Evolutionary conservation across 805 yeast species (phyloP), one percentile per base, ranked within the genome.

Genomic region (Barnettozyma wickerhamii): DNA sequence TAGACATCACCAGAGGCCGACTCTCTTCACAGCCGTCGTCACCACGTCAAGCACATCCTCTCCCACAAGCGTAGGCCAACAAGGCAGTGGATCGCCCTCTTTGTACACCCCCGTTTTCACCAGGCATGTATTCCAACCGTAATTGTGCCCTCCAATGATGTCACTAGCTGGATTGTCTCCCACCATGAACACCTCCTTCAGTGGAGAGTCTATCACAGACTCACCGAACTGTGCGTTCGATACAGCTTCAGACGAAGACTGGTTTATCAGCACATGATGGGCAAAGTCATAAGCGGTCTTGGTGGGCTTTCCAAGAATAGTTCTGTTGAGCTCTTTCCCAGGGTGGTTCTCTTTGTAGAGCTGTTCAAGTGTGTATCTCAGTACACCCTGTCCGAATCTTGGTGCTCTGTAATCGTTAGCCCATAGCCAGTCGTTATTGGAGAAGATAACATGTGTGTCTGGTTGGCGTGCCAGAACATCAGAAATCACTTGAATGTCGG

Each of bases 101-200:
- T 70, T 68, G 59, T 78, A 93, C 5, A 93, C 98, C 1, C 99
- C 99, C 0, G 97, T 85, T 47, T 81, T 71, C 19, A 93, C 87
- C 33, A 93, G 72, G 28, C 88, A 75, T 10, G 93, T 80, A 36
- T 83, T 78, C 98, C 98, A 93, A 4, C 96, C 95, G 57, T 81
- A 80, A 37, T 68, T 66, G 52, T 84, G 81, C 6, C 96, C 99
- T 1, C 99, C 99, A 41, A 73, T 72, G 40, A 93, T 93, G 59
- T 93, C 99, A 37, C 89, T 77, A 21, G 82, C 93, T 4, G 97
- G 98, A 60, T 93, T 93, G 63, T 93, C 99, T 21, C 99, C 99
- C 27, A 93, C 87, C 99, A 93, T 93, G 64, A 72, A 90, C 2
- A 93, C 83, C n/a, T 72, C 62, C 28, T 68, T 65, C 51, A 84